phyloP scores from a whole-genome alignment of 345 rosid species.

The Rhodamnia rubescens region DNA sequence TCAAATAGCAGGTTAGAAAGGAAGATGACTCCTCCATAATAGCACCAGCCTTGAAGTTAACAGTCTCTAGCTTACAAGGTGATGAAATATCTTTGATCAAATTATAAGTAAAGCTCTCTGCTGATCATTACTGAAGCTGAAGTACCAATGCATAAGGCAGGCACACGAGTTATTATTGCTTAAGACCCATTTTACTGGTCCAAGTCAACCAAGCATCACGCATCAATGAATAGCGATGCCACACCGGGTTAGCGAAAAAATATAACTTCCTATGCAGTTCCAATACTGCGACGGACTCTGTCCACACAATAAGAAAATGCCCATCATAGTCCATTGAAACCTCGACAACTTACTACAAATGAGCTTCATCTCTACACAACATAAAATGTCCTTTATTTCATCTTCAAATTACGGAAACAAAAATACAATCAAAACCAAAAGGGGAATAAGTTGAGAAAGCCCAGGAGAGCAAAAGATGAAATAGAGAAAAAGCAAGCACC shows the following conservation, averaged over 20 bases:
- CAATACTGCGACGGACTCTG: not conserved
- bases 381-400: not conserved
- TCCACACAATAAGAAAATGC: not conserved
- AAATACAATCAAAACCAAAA: not conserved
- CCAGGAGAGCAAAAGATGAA: not conserved
- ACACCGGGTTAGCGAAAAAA: not conserved
- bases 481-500: constrained; percentile 14
- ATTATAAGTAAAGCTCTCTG: not conserved
- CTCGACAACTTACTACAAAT: not conserved
- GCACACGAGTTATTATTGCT: not conserved
- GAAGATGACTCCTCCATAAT: not conserved
- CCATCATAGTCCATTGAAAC: not conserved
- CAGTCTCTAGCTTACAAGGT: not conserved
- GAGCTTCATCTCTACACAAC: not conserved
- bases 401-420: not conserved
- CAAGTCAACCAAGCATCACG: not conserved
- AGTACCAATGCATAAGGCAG: not conserved
- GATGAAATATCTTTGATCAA: not conserved
- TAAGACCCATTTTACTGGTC: not conserved
- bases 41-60: not conserved
- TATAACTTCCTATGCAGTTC: not conserved
- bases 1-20: not conserved
- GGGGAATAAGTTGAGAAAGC: not conserved
- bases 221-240: not conserved
- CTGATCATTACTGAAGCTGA: not conserved